Conservation (phyloP, 345 rosid genomes). For the Ricinus communis region DNA sequence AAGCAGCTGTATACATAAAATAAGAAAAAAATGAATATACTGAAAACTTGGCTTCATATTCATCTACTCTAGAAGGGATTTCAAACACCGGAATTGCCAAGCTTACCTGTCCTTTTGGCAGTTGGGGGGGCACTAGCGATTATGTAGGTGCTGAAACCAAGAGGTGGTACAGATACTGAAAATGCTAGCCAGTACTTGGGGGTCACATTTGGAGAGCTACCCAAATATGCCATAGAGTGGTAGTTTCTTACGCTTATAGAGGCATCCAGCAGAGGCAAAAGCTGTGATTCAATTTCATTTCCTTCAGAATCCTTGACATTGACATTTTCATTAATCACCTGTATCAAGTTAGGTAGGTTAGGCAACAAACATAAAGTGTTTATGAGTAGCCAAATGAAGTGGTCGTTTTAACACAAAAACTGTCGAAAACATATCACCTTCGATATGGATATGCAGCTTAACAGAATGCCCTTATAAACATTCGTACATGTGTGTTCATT, state of each 20-base stretch:
- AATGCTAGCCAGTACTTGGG: constrained; percentile 78
- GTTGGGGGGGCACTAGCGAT: constrained; percentile 46
- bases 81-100: background rate
- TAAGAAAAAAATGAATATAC: background rate
- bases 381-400: background rate
- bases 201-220: constrained; percentile 48
- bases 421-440: background rate
- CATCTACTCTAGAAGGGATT: background rate
- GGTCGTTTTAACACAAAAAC: background rate
- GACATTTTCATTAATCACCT: constrained; percentile 63
- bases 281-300: constrained; percentile 69
- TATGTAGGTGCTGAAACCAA: constrained; percentile 80
- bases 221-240: constrained; percentile 70
- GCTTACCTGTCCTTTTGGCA: constrained; percentile 52
- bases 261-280: constrained; percentile 62
- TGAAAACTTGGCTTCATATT: constrained; percentile 5
- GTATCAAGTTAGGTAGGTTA: constrained; percentile 9
- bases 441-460: background rate
- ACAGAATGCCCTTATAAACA: background rate
- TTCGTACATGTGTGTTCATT: background rate
- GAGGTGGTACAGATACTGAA: constrained; percentile 81
- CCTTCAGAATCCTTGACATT: constrained; percentile 71
- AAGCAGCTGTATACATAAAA: constrained; percentile 12
- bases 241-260: constrained; percentile 47
- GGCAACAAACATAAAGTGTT: background rate